Evolutionary conservation across 2,329 filamentous ascomycete genomes (phyloP).

Genomic region (Cercospora sp.): DNA sequence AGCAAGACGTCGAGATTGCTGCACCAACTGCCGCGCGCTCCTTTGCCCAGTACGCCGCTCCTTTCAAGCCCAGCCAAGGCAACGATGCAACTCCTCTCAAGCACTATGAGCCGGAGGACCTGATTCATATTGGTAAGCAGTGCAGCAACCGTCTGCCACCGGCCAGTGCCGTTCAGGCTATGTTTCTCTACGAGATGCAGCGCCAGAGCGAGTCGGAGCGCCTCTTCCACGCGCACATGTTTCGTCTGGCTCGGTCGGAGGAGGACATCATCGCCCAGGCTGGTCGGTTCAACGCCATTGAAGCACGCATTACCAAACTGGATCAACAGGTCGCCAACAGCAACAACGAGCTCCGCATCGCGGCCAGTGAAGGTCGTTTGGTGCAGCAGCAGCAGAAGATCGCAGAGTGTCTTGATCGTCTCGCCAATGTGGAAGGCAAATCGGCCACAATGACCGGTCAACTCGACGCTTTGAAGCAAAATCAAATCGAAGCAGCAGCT

Average conservation of each 20-base stretch:
- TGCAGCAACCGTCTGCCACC: slow-evolving; percentile 30
- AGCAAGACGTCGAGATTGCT: neutral
- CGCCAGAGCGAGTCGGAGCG: slow-evolving; percentile 31
- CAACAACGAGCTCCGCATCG: slow-evolving; percentile 23
- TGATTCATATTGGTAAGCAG: slow-evolving; percentile 21
- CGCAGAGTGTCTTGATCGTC: slow-evolving; percentile 2
- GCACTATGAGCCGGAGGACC: slow-evolving; percentile 6
- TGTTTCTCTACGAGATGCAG: slow-evolving; percentile 35
- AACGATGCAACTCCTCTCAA: neutral
- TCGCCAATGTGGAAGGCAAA: slow-evolving; percentile 12
- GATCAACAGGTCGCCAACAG: slow-evolving; percentile 22
- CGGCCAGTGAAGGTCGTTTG: slow-evolving; percentile 18
- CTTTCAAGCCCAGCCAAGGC: neutral
- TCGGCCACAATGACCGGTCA: neutral
- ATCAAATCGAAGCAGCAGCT: slow-evolving; percentile 8
- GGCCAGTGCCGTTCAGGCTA: slow-evolving; percentile 29
- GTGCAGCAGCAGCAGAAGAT: slow-evolving; percentile 18
- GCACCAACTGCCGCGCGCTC: neutral
- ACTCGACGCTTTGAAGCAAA: slow-evolving; percentile 8
- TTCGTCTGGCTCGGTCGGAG: slow-evolving; percentile 23
- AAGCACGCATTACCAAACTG: slow-evolving; percentile 19
- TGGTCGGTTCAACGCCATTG: slow-evolving; percentile 17
- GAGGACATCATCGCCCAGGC: slow-evolving; percentile 13
- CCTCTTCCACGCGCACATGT: slow-evolving; percentile 33
- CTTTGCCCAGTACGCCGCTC: neutral